Evolutionary conservation across 306 rosid species (phyloP).

Genomic region (Malus orientalis): DNA sequence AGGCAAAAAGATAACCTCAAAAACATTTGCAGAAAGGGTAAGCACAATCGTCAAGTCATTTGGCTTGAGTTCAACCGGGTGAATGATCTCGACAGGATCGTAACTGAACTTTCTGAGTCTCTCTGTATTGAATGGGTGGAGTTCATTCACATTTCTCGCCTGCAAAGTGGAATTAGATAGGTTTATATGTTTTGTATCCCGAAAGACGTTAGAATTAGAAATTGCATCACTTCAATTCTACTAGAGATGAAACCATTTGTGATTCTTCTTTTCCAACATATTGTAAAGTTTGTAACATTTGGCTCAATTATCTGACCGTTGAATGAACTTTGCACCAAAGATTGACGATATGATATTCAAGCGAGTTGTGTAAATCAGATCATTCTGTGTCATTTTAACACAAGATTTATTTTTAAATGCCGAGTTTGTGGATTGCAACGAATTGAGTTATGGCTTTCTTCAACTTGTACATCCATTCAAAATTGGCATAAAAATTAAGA

Average conservation of each 20-base stretch:
- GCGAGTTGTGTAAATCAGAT: not conserved
- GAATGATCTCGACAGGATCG: slow-evolving; percentile 14
- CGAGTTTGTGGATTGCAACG: not conserved
- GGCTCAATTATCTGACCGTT: not conserved
- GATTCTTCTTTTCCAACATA: not conserved
- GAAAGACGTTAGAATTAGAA: not conserved
- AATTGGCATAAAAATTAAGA: not conserved
- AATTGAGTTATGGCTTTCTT: not conserved
- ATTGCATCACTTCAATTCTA: not conserved
- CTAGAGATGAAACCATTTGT: not conserved
- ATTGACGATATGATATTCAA: not conserved
- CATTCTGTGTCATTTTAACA: not conserved
- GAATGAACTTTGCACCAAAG: not conserved
- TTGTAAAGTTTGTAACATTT: slow-evolving; percentile 1
- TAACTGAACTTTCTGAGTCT: not conserved
- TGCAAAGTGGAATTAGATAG: not conserved
- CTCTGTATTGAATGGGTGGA: not conserved
- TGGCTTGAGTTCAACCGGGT: slow-evolving; percentile 59
- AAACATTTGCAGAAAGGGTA: slow-evolving; percentile 78
- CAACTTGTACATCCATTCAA: not conserved
- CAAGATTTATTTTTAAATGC: not conserved
- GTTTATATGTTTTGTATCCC: not conserved
- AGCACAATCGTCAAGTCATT: slow-evolving; percentile 90
- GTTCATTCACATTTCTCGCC: not conserved
- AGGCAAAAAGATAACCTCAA: slow-evolving; percentile 89